Evolutionary conservation across 331 rosid species (phyloP).

Genomic region (Stylosanthes scabra): DNA sequence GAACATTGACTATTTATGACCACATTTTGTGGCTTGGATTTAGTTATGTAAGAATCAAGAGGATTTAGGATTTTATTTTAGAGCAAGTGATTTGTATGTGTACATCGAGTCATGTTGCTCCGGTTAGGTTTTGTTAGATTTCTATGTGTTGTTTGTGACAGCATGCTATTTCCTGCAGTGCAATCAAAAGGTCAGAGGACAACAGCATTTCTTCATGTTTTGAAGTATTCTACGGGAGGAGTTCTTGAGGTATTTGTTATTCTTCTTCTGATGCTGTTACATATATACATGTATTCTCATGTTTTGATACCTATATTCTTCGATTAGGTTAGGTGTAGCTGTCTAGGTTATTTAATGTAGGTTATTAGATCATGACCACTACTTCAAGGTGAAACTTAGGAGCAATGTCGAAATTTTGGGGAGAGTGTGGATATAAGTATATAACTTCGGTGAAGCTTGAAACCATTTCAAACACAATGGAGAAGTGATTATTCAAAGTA

Average conservation of each 20-base stretch:
- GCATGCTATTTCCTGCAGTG: conserved; percentile 61
- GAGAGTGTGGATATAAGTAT: background rate
- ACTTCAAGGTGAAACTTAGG: background rate
- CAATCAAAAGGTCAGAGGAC: conserved; percentile 72
- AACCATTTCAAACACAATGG: background rate
- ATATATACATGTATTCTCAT: background rate
- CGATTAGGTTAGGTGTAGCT: background rate
- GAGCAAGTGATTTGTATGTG: background rate
- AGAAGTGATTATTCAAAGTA: background rate
- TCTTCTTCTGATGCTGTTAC: background rate
- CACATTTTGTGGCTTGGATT: background rate
- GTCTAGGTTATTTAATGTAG: background rate
- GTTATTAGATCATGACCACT: background rate
- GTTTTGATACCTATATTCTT: background rate
- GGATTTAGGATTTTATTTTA: conserved; percentile 6
- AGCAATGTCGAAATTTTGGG: background rate
- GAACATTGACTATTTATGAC: background rate
- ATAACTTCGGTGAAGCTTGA: conserved; percentile 9
- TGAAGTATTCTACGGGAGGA: conserved; percentile 95
- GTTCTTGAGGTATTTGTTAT: conserved; percentile 81
- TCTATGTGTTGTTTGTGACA: conserved; percentile 41
- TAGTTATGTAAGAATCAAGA: background rate
- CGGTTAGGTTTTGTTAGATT: conserved; percentile 22
- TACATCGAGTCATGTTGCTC: conserved; percentile 1
- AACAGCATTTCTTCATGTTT: conserved; percentile 85